Evolutionary conservation across 2,329 filamentous ascomycete species (phyloP).

Genomic region (Chaetomium olivaceum): DNA sequence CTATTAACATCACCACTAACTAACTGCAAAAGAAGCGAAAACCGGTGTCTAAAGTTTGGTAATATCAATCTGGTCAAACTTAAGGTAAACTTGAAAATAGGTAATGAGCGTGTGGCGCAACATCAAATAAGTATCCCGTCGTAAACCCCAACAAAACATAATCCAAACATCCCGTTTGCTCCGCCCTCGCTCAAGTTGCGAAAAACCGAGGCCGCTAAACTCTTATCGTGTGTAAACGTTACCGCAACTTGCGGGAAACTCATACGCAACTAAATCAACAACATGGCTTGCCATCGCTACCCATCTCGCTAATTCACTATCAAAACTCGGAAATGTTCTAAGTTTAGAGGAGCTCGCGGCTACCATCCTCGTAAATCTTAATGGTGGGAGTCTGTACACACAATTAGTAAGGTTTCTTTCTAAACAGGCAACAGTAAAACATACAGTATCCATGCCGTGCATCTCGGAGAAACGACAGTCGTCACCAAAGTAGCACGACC

Average conservation of each 20-base stretch:
- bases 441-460: conserved; percentile 33
- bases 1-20: not conserved
- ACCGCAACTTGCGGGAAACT: not conserved
- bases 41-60: not conserved
- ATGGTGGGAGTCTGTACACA: conserved; percentile 26
- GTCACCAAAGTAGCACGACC: conserved; percentile 27
- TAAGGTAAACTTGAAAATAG: not conserved
- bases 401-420: conserved; percentile 2
- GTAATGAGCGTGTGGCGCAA: not conserved
- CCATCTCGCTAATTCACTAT: not conserved
- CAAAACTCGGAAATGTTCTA: not conserved
- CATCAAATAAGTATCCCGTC: not conserved
- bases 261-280: not conserved
- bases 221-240: not conserved
- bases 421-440: not conserved
- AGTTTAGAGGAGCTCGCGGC: conserved; percentile 21
- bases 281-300: not conserved
- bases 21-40: too few relatives aligned
- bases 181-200: not conserved
- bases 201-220: not conserved
- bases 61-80: not conserved
- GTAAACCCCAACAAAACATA: not conserved
- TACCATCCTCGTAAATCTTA: conserved; percentile 29
- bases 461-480: conserved; percentile 30
- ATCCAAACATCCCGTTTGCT: not conserved